Base-by-base conservation (phyloP, 1,284 basidiomycete species). In the Entoloma clypeatum region DNA sequence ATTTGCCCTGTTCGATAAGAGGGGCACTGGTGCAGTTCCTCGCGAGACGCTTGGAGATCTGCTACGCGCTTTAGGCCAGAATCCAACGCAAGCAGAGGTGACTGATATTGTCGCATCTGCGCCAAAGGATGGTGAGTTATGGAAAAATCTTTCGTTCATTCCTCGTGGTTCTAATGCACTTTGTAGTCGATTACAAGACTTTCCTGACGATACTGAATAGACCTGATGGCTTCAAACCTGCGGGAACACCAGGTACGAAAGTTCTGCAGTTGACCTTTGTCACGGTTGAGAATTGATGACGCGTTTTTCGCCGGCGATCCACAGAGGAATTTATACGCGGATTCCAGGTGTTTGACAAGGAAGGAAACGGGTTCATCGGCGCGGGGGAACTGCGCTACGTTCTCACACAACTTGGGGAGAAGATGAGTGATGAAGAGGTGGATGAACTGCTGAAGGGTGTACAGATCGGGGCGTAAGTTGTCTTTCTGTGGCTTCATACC, bases 261-360 rank as follows among this genome's bases (percentile, higher is more conserved):
- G 18, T 30, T 14, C 23, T 5, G 27, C n/a, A 25, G 9, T 38
- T 14, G 17, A 23, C 18, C 24, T n/a, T 32, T 33, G 16, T 5
- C 34, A 11, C 10, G 32, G 14, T 38, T n/a, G 26, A 28, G 14
- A 19, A 41, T n/a, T n/a, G 16, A 37, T 30, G 13, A 33, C 39
- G 28, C 33, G 19, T 22, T 35, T 28, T 29, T 32, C 11, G 31
- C 26, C 23, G 25, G 18, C 38, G 32, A n/a, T 27, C 27, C 36
- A 9, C 63, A 94, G 95, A 98, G 74, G 95, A 99, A 62, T 99
- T 98, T 69, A 92, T 97, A 58, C 92, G 95, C 42, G 96, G 94
- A 7, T 99, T 99, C 79, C 94, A 98, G 60, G 95, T 99, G 13
- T 99, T 99, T 53, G 95, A 98, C 68, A 97, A 97, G 69, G 93